A percentile compares a stretch with the other conserved stretches of the same genome.
These are phyloP conservation scores for Boletellus ananiceps DNA, from an alignment of 768 basidiomycete genomes.

Conservation along the genomic window DNA sequence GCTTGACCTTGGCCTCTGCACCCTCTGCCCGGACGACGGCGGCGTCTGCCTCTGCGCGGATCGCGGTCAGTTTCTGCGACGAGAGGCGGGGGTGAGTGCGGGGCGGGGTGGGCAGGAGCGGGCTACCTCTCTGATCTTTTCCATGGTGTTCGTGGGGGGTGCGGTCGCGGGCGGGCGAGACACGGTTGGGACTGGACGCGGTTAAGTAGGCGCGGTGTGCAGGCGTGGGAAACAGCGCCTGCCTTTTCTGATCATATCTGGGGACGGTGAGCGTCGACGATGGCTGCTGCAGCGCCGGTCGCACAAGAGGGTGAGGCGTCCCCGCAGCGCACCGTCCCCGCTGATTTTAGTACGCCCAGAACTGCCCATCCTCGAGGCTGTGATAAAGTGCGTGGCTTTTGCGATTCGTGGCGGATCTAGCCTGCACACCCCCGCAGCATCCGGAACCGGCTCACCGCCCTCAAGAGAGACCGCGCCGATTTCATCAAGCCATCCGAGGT, in stretches of 20 bases:
- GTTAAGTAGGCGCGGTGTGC: constrained; percentile 18
- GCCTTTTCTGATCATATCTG: constrained; percentile 33
- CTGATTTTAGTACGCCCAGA: constrained; percentile 48
- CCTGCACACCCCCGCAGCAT: constrained; percentile 54
- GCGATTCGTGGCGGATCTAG: constrained; percentile 4
- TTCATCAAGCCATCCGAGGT: constrained; percentile 94
- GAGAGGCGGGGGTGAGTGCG: background rate
- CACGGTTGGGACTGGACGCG: constrained; percentile 18
- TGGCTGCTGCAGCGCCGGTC: constrained; percentile 55
- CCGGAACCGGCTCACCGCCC: constrained; percentile 88
- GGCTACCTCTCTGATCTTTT: constrained; percentile 45
- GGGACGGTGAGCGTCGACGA: constrained; percentile 21
- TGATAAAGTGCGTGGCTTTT: constrained; percentile 67
- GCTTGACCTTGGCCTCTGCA: constrained; percentile 83
- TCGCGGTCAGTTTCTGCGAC: constrained; percentile 62
- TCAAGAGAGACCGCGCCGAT: constrained; percentile 89
- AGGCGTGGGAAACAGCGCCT: constrained; percentile 34
- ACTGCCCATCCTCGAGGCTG: constrained; percentile 87
- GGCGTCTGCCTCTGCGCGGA: constrained; percentile 82
- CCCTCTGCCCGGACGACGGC: constrained; percentile 80
- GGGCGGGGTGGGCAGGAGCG: background rate
- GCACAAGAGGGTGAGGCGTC: constrained; percentile 66
- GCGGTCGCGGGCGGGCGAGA: constrained; percentile 6
- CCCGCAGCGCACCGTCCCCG: background rate
- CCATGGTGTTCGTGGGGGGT: constrained; percentile 32